Evolutionary conservation across 1,284 basidiomycete genomes (phyloP).

Genomic region (Malassezia slooffiae): DNA sequence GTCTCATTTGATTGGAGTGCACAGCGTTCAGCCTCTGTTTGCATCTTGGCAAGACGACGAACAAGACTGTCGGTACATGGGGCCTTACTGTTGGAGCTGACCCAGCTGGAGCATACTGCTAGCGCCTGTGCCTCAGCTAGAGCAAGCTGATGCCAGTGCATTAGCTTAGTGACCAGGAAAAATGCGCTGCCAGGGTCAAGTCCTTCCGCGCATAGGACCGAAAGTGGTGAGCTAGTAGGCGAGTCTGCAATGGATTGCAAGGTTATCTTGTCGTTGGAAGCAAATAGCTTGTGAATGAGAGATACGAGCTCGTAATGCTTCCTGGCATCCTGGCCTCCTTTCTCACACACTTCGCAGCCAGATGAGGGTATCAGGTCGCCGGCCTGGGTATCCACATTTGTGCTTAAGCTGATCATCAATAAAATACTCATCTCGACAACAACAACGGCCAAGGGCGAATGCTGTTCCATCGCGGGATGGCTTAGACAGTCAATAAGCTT

Average conservation of each 20-base stretch:
- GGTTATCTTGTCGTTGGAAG: background rate
- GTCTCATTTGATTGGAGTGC: background rate
- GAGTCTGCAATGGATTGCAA: slow-evolving; percentile 4
- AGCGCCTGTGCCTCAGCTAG: slow-evolving; percentile 10
- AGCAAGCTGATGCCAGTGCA: slow-evolving; percentile 11
- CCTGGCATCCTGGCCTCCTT: too few relatives aligned
- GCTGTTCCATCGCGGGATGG: too few relatives aligned
- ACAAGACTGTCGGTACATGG: too few relatives aligned
- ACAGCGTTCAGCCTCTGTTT: slow-evolving; percentile 9
- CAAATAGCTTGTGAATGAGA: too few relatives aligned
- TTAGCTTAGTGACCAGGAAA: slow-evolving; percentile 7
- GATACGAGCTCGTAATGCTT: too few relatives aligned
- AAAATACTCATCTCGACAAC: slow-evolving; percentile 9
- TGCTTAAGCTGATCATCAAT: slow-evolving; percentile 4
- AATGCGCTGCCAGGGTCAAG: slow-evolving; percentile 8
- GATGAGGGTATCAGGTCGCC: too few relatives aligned
- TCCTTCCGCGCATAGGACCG: slow-evolving; percentile 3
- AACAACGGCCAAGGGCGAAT: background rate
- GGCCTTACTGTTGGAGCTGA: too few relatives aligned
- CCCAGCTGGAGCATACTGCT: slow-evolving; percentile 8
- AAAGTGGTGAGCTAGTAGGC: slow-evolving; percentile 8
- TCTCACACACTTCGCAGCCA: too few relatives aligned
- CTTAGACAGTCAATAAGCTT: too few relatives aligned
- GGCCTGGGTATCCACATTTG: too few relatives aligned
- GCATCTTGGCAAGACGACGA: too few relatives aligned